These are phyloP conservation scores for Rhodotorula sp. DNA, from an alignment of 1,284 basidiomycete species.

Conservation along the genomic window DNA sequence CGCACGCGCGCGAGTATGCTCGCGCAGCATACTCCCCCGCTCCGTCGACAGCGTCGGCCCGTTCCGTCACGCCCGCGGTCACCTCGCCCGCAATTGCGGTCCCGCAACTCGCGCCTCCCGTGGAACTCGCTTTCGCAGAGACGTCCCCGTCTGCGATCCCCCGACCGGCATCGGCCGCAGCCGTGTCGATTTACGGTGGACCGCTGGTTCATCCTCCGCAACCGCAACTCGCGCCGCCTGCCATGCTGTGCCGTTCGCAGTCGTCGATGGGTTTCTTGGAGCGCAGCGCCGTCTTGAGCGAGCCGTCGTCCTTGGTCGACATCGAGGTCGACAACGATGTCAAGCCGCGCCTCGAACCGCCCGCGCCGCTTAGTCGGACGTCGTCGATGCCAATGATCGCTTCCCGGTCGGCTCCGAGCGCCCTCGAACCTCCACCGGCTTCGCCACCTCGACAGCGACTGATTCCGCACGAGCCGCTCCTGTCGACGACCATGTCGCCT, in stretches of 20 bases:
- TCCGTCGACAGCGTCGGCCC: neutral
- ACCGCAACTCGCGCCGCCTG: slow-evolving; percentile 9
- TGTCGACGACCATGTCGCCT: slow-evolving; percentile 36
- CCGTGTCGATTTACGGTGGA: neutral
- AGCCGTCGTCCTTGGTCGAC: neutral
- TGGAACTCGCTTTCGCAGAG: neutral
- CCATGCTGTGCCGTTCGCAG: slow-evolving; percentile 5
- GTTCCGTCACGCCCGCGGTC: slow-evolving; percentile 5
- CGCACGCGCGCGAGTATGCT: neutral
- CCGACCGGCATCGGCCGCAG: slow-evolving; percentile 7
- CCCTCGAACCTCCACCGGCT: neutral
- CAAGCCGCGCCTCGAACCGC: slow-evolving; percentile 8
- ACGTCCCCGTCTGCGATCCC: neutral
- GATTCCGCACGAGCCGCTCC: slow-evolving; percentile 21
- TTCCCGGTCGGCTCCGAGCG: neutral
- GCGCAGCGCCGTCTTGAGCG: neutral
- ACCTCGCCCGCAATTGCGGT: neutral
- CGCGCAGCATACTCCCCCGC: slow-evolving; percentile 2
- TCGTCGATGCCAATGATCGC: slow-evolving; percentile 17
- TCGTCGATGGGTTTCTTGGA: slow-evolving; percentile 20
- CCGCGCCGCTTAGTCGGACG: slow-evolving; percentile 11
- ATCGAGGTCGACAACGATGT: neutral
- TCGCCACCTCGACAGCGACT: neutral
- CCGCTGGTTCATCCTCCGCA: neutral
- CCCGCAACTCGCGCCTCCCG: slow-evolving; percentile 7